Evolutionary conservation across 1,284 basidiomycete species (phyloP), one percentile per base, ranked within the genome.

Genomic region (Boletus calvinii): DNA sequence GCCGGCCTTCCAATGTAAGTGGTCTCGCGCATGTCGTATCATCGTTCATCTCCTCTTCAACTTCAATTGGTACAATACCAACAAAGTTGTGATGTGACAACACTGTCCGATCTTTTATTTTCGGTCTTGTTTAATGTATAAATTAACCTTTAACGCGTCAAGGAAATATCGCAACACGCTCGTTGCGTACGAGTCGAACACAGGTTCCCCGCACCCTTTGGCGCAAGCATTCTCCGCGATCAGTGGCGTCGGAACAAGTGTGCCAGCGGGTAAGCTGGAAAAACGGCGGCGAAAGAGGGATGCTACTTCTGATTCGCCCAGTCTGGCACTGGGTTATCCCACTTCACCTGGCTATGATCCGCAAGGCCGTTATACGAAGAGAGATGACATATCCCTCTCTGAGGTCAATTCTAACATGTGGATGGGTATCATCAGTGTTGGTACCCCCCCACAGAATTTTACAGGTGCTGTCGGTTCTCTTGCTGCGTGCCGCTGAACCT

Each of bases 401-500:
- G 69, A 74, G 26, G 60, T 69, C 26, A 58, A 62, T 42, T 53
- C 61, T 11, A 62, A 67, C 35, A 58, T 66, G 52, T 74, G 73
- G 73, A 64, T 66, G 40, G 77, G 77, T 26, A 57, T 59, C 6
- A 71, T 79, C 22, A 62, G 61, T 17, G 68, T 77, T 12, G 77
- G 77, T 13, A 76, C 70, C 4, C 77, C 77, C 17, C 62, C 67
- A 12, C 60, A 63, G 34, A 55, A 54, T 35, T 75, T 72, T 41
- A 59, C 55, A 41, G 70, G 68, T 67, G 55, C 46, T 34, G 13
- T 37, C 7, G 11, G 3, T 6, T 15, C 17, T 17, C 26, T 65
- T 46, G 29, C 20, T 46, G 36, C 5, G 11, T 30, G 30, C 48
- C 38, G 45, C 17, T 42, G 34, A 46, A 44, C 17, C 5, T 31